phyloP scores from a whole-genome alignment of 345 rosid species.

The Orychophragmus violaceus region DNA sequence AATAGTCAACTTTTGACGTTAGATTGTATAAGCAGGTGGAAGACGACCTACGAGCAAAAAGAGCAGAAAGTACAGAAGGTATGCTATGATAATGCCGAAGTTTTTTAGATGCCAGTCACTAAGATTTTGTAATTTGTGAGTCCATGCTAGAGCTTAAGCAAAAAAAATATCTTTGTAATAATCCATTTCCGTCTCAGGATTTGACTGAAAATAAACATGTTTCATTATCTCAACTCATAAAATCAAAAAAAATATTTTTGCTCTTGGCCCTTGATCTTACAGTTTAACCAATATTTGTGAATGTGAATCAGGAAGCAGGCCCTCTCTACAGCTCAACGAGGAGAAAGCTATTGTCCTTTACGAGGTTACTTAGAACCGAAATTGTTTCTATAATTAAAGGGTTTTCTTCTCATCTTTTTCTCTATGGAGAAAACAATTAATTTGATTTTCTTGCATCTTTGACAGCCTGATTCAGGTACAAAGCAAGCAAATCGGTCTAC shows the following conservation, averaged over 20 bases:
- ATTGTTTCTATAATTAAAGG: neutral
- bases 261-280: neutral
- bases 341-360: slow-evolving; percentile 93
- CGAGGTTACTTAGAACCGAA: slow-evolving; percentile 39
- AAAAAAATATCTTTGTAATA: neutral
- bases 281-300: slow-evolving; percentile 9
- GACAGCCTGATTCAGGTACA: slow-evolving; percentile 63
- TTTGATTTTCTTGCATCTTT: slow-evolving; percentile 22
- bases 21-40: slow-evolving; percentile 44
- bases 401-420: neutral
- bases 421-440: neutral
- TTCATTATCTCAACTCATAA: neutral
- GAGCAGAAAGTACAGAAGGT: slow-evolving; percentile 59
- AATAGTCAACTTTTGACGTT: neutral
- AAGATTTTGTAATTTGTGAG: neutral
- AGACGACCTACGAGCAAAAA: slow-evolving; percentile 39
- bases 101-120: neutral
- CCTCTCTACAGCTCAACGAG: slow-evolving; percentile 41
- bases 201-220: neutral
- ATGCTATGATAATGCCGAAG: neutral
- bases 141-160: neutral
- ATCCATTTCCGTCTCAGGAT: neutral
- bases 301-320: slow-evolving; percentile 48
- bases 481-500: slow-evolving; percentile 51
- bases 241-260: neutral